Evolutionary conservation across 495 filamentous ascomycete species (phyloP).

Genomic region (Penicillium egyptiacum): DNA sequence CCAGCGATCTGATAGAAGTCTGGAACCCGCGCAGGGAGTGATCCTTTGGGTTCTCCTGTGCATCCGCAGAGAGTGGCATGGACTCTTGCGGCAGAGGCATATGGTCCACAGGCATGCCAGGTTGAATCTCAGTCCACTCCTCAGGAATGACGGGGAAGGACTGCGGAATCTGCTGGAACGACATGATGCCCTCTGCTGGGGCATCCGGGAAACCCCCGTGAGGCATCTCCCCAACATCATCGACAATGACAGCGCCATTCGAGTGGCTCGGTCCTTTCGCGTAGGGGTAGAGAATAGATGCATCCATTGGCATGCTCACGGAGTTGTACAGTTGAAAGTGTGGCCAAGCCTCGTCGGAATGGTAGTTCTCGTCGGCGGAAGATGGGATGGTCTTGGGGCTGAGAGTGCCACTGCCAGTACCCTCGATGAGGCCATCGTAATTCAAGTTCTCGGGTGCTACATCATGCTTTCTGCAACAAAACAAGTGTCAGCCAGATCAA

Average conservation of each 20-base stretch:
- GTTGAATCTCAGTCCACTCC: slow-evolving; percentile 32
- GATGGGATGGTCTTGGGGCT: slow-evolving; percentile 46
- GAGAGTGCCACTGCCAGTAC: slow-evolving; percentile 43
- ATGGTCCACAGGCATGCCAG: slow-evolving; percentile 23
- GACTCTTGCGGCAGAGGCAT: slow-evolving; percentile 23
- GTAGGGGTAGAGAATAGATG: slow-evolving; percentile 40
- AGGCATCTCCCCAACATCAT: slow-evolving; percentile 39
- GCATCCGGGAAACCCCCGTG: slow-evolving; percentile 38
- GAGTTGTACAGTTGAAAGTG: slow-evolving; percentile 44
- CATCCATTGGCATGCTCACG: slow-evolving; percentile 40
- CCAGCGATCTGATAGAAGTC: slow-evolving; percentile 35
- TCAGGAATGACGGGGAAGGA: slow-evolving; percentile 38
- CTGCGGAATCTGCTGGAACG: slow-evolving; percentile 39
- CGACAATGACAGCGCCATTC: slow-evolving; percentile 42
- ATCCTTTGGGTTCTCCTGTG: slow-evolving; percentile 28
- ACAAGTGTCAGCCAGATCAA: slow-evolving; percentile 16
- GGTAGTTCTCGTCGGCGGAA: slow-evolving; percentile 48
- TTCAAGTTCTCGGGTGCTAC: slow-evolving; percentile 36
- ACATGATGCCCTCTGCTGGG: slow-evolving; percentile 33
- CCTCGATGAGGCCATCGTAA: slow-evolving; percentile 36
- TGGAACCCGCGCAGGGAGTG: slow-evolving; percentile 28
- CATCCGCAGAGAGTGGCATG: slow-evolving; percentile 25
- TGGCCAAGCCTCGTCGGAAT: slow-evolving; percentile 44
- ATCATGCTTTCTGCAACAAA: slow-evolving; percentile 32
- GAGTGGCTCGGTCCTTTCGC: slow-evolving; percentile 32